Percentiles rank a stretch among this genome's conserved stretches.
Evolutionary conservation across 805 yeast genomes (phyloP).

Genomic region (Candida vartiovaarae): DNA sequence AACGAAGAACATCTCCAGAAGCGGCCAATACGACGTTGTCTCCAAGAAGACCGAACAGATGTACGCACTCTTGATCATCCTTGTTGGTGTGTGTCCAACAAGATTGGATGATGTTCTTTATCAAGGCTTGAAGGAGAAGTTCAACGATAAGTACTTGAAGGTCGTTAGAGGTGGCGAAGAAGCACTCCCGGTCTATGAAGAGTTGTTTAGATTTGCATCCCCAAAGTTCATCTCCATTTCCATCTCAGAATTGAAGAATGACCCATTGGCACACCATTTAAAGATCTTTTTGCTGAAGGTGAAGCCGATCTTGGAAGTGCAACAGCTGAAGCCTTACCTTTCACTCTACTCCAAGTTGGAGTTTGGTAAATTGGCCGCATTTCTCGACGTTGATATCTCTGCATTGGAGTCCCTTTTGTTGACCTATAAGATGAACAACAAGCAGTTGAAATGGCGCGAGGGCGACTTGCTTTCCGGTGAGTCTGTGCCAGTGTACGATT

Average conservation of each 20-base stretch:
- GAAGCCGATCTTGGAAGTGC: constrained; percentile 29
- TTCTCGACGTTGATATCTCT: constrained; percentile 27
- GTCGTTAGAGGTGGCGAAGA: constrained; percentile 38
- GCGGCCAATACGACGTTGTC: constrained; percentile 39
- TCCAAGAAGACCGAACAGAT: constrained; percentile 44
- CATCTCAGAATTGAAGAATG: constrained; percentile 28
- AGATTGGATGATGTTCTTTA: constrained; percentile 39
- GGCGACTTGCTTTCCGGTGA: constrained; percentile 37
- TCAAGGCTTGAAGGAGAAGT: constrained; percentile 37
- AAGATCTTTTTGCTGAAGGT: constrained; percentile 37
- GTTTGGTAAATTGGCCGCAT: constrained; percentile 33
- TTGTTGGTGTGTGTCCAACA: constrained; percentile 39
- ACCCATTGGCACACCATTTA: constrained; percentile 37
- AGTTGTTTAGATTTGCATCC: constrained; percentile 38
- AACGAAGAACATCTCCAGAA: constrained; percentile 34
- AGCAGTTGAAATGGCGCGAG: constrained; percentile 36
- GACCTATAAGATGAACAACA: constrained; percentile 38
- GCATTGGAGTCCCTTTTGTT: constrained; percentile 33
- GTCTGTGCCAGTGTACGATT: constrained; percentile 32
- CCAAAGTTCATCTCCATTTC: constrained; percentile 41
- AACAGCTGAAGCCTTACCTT: constrained; percentile 37
- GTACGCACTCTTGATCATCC: constrained; percentile 41
- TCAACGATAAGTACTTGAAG: constrained; percentile 37
- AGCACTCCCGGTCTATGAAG: constrained; percentile 35
- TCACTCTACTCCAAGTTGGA: constrained; percentile 41